Evolutionary conservation across 164 flowering plant species (phyloP).

Genomic region (Macadamia tetraphylla): DNA sequence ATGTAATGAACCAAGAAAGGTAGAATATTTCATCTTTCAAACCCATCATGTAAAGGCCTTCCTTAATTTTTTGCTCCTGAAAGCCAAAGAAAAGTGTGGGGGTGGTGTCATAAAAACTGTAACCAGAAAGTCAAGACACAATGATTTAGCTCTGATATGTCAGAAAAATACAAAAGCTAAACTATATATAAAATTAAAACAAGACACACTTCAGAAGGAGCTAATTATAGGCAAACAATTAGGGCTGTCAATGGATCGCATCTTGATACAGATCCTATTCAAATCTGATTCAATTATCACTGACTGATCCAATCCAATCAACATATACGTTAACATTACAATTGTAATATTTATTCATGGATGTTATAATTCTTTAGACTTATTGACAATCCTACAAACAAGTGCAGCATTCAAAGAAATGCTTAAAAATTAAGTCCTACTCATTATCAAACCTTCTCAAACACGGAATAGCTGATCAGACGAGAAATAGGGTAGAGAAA

Average conservation of each 20-base stretch:
- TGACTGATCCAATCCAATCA: no score
- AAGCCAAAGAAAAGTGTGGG: constrained; percentile 2
- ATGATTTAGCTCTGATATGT: not conserved
- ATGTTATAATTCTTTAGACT: no score
- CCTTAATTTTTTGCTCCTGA: constrained; percentile 94
- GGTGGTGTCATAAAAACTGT: not conserved
- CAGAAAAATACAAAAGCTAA: not conserved
- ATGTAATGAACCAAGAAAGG: constrained; percentile 93
- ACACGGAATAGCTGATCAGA: constrained; percentile 82
- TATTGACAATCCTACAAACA: not conserved
- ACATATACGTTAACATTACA: not conserved
- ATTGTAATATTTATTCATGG: no score
- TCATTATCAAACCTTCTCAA: constrained; percentile 71
- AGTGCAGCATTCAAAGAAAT: no score
- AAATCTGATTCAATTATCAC: no score
- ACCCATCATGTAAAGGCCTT: constrained; percentile 98
- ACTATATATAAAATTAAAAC: not conserved
- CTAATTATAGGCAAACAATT: no score
- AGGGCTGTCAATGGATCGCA: no score
- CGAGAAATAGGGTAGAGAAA: constrained; percentile 95
- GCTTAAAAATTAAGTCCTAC: not conserved
- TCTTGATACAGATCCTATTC: no score
- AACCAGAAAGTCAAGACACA: not conserved
- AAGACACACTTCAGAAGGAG: no score
- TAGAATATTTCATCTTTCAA: constrained; percentile 79